Percentiles rank a stretch among this genome's conserved stretches.
phyloP scores from a whole-genome alignment of 352 stramenopile genomes.

The Phytophthora macrochlamydospora region DNA sequence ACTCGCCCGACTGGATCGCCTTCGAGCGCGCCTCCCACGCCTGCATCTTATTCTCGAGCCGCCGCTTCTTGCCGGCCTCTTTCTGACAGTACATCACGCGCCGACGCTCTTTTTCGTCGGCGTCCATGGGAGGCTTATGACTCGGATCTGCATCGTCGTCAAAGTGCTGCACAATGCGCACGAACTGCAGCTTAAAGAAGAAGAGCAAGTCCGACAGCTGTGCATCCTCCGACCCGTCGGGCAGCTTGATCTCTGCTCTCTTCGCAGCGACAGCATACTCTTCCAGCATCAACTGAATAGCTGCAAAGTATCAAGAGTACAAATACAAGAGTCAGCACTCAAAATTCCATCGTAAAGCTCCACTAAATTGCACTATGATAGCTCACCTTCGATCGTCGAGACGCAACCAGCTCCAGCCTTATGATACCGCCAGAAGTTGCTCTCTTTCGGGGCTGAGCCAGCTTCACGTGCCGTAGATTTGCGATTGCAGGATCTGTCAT shows the following conservation, averaged over 20 bases:
- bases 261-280: slow-evolving; percentile 65
- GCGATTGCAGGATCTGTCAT: slow-evolving; percentile 57
- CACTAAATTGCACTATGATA: no score
- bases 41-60: slow-evolving; percentile 70
- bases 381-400: slow-evolving; percentile 89
- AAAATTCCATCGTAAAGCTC: background rate
- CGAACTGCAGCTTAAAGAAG: slow-evolving; percentile 85
- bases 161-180: slow-evolving; percentile 67
- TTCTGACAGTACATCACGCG: slow-evolving; percentile 79
- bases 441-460: slow-evolving; percentile 78
- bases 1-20: slow-evolving; percentile 53
- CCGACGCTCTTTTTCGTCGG: slow-evolving; percentile 80
- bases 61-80: slow-evolving; percentile 72
- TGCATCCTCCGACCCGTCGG: slow-evolving; percentile 35
- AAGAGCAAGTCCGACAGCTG: slow-evolving; percentile 75
- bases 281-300: slow-evolving; percentile 83
- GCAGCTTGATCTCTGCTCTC: slow-evolving; percentile 36
- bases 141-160: slow-evolving; percentile 54
- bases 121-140: slow-evolving; percentile 79
- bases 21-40: slow-evolving; percentile 55
- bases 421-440: slow-evolving; percentile 91
- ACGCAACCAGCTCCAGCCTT: slow-evolving; percentile 83
- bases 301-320: slow-evolving; percentile 28
- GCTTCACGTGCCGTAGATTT: slow-evolving; percentile 75
- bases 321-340: slow-evolving; percentile 4